These are phyloP conservation scores for Pichia sporocuriosa DNA, from an alignment of 805 yeast species.

Conservation along the genomic window DNA sequence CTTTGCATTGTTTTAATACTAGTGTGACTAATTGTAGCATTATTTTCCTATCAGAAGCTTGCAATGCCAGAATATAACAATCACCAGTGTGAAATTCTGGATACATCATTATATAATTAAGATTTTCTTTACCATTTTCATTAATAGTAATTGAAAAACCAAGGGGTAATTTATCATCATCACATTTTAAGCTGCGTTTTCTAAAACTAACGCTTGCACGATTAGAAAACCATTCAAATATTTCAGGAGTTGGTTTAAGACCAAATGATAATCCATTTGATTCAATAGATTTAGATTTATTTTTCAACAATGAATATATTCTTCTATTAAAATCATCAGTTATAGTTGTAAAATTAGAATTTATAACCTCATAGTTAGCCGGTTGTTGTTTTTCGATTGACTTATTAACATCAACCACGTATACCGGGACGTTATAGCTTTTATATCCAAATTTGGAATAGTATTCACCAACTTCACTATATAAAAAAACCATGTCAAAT, in stretches of 20 bases:
- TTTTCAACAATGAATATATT: not conserved
- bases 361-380: constrained; percentile 1
- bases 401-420: constrained; percentile 5
- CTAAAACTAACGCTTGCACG: constrained; percentile 24
- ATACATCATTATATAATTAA: constrained; percentile 1
- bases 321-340: not conserved
- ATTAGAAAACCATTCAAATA: constrained; percentile 37
- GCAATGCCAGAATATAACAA: constrained; percentile 1
- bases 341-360: constrained; percentile 1
- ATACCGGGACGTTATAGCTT: constrained; percentile 18
- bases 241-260: constrained; percentile 32
- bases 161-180: not conserved
- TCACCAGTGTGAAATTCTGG: not conserved
- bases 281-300: not conserved
- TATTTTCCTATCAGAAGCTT: not conserved
- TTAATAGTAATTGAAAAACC: not conserved
- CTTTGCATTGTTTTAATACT: not conserved
- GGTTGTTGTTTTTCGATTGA: constrained; percentile 7
- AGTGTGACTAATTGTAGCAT: not conserved
- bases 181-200: no score
- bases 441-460: constrained; percentile 59
- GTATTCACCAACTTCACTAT: constrained; percentile 68
- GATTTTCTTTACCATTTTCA: not conserved
- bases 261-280: constrained; percentile 17
- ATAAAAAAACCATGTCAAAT: constrained; percentile 38